Percentiles rank a stretch among this genome's conserved stretches.
Conservation (phyloP, 139 green algal species). For the Chlorella vulgaris region DNA sequence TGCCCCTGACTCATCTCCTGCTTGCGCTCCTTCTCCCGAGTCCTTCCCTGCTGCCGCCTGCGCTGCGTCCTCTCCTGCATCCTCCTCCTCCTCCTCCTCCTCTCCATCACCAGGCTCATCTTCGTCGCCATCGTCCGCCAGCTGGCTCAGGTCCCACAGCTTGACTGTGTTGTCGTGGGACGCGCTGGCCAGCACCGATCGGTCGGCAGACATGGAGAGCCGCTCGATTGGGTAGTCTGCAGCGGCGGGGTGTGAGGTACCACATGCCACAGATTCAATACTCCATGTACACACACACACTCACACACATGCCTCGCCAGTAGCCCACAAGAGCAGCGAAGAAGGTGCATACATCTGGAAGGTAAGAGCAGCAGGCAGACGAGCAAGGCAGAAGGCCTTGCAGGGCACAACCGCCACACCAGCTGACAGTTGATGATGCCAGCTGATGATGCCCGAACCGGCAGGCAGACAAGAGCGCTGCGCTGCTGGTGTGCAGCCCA, state of each 20-base stretch:
- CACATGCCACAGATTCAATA: too few relatives aligned
- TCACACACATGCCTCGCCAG: too few relatives aligned
- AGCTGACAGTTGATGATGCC: too few relatives aligned
- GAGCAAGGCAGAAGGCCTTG: too few relatives aligned
- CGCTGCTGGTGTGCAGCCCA: not conserved
- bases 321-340: too few relatives aligned
- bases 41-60: not conserved
- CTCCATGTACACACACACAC: too few relatives aligned
- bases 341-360: too few relatives aligned
- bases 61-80: not conserved
- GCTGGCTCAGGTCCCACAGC: conserved; percentile 75
- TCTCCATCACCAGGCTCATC: conserved; percentile 60
- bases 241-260: not conserved
- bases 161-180: conserved; percentile 83
- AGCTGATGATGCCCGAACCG: too few relatives aligned
- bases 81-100: not conserved
- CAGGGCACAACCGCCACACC: too few relatives aligned
- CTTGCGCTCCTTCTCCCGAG: not conserved
- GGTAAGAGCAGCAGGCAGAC: too few relatives aligned
- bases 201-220: conserved; percentile 59
- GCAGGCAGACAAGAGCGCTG: not conserved
- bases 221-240: conserved; percentile 65
- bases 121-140: conserved; percentile 63
- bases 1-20: too few relatives aligned
- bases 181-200: conserved; percentile 64